Base-by-base conservation (phyloP, 805 yeast species). In the Yamadazyma tumulicola region DNA sequence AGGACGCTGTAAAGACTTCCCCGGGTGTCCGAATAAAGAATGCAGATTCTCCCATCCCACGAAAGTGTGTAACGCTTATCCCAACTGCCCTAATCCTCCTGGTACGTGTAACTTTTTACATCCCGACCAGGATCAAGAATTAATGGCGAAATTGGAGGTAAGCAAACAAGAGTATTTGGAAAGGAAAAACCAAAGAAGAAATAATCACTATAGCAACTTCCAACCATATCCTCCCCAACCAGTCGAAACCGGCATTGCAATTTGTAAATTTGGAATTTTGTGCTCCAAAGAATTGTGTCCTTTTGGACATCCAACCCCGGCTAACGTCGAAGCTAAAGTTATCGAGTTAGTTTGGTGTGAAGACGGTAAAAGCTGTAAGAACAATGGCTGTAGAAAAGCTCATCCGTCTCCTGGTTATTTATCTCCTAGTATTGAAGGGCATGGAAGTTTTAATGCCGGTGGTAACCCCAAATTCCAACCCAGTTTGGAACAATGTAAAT, bases 251-350 rank as follows among this genome's bases (percentile, higher is more conserved):
- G 47, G 45, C 36, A 70, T 75, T 38, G 73, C 75, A 2, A 51
- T 81, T 23, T 88, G 96, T 66, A 84, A 83, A 54, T 88, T 76
- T 58, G 93, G 91, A 31, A 67, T 72, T 16, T 57, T 76, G 25
- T 88, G 96, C 60, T 68, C 85, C 16, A 85, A 84, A 51, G 86
- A 79, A 42, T 61, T 76, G 42, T 88, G 96, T 65, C 86, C 88
- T 19, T 86, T 81, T 64, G 96, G 88, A 17, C 96, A 88, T 54
- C 96, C 97, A 29, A 85, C 95, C 0, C 93, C 94, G 1, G 83
- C 86, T 12, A 85, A 83, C 60, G 75, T 72, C 42, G 78, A 74
- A 42, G 87, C 88, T 19, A 77, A 79, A 47, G 85, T 87, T 26
- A 64, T 74, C 11, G 71, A 73, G 12, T 61, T 75, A 31, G 81